Percentiles rank a stretch among this genome's conserved stretches.
These are phyloP conservation scores for Amylocarpus encephaloides DNA, from an alignment of 2,329 filamentous ascomycete genomes.

Conservation along the genomic window DNA sequence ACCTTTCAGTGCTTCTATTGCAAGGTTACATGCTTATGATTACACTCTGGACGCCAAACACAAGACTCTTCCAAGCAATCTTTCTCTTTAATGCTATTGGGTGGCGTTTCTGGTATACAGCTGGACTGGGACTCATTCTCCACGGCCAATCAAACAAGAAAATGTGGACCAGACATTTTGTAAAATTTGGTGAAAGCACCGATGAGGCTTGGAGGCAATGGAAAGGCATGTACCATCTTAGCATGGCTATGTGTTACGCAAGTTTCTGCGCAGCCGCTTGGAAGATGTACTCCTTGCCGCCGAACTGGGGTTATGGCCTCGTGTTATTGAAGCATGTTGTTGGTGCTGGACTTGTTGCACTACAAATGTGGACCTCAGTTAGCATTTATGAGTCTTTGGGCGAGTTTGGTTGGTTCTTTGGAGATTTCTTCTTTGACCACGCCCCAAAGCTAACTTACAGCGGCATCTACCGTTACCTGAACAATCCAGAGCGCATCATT, in stretches of 20 bases:
- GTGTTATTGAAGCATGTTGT: slow-evolving; percentile 82
- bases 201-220: slow-evolving; percentile 95
- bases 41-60: slow-evolving; percentile 71
- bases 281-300: slow-evolving; percentile 91
- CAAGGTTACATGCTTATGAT: slow-evolving; percentile 69
- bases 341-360: slow-evolving; percentile 69
- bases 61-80: slow-evolving; percentile 64
- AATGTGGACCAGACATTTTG: slow-evolving; percentile 93
- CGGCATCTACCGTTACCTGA: slow-evolving; percentile 95
- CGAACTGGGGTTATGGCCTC: slow-evolving; percentile 81
- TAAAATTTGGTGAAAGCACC: slow-evolving; percentile 88
- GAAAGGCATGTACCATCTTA: slow-evolving; percentile 93
- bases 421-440: slow-evolving; percentile 95
- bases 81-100: slow-evolving; percentile 74
- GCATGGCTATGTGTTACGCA: slow-evolving; percentile 81
- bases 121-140: slow-evolving; percentile 81
- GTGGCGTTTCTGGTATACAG: slow-evolving; percentile 88
- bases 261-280: slow-evolving; percentile 87
- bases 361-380: slow-evolving; percentile 87
- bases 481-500: slow-evolving; percentile 92
- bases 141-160: slow-evolving; percentile 83
- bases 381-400: slow-evolving; percentile 94
- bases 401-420: slow-evolving; percentile 98
- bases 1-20: slow-evolving; percentile 72
- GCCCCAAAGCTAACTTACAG: slow-evolving; percentile 86